Percentiles rank a stretch among this genome's conserved stretches.
phyloP scores from a whole-genome alignment of 257 asterid genomes.

The Jacaranda mimosifolia region DNA sequence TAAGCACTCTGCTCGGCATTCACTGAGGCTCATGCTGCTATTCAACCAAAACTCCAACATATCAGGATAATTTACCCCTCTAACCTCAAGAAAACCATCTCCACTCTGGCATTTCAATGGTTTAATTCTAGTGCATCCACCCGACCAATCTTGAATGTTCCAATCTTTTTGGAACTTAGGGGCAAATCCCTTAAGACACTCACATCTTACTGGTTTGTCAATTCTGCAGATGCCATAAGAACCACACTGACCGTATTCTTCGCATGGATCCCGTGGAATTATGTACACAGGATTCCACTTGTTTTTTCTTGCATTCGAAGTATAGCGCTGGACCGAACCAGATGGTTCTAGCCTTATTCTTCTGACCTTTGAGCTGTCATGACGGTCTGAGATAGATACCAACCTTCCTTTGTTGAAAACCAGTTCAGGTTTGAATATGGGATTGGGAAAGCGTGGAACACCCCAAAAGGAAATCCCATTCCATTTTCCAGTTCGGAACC shows the following conservation, averaged over 20 bases:
- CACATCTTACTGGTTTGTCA: conserved; percentile 10
- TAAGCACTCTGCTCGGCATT: conserved; percentile 38
- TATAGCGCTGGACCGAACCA: not conserved
- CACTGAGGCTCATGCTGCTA: conserved; percentile 32
- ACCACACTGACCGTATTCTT: conserved; percentile 28
- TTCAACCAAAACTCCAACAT: conserved; percentile 33
- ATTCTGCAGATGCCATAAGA: conserved; percentile 33
- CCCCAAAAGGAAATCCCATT: conserved; percentile 42
- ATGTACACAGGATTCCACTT: conserved; percentile 18
- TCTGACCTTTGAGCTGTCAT: conserved; percentile 10
- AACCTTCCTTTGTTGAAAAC: conserved; percentile 10
- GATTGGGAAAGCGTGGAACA: conserved; percentile 3
- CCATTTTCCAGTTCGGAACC: conserved; percentile 43
- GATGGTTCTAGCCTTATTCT: conserved; percentile 19
- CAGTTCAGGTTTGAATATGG: not conserved
- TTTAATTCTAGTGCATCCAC: conserved; percentile 40
- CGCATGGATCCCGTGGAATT: conserved; percentile 10
- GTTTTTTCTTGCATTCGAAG: conserved; percentile 14
- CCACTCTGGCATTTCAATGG: conserved; percentile 30
- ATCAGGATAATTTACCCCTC: conserved; percentile 40
- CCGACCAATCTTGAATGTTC: conserved; percentile 36
- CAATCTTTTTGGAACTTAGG: conserved; percentile 29
- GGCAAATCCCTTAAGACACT: conserved; percentile 42
- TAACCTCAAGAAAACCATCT: conserved; percentile 40
- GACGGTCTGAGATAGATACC: not conserved